Percentiles rank a stretch among this genome's conserved stretches.
Conservation (phyloP, 2,329 filamentous ascomycete species). For the Penicillium sp. region DNA sequence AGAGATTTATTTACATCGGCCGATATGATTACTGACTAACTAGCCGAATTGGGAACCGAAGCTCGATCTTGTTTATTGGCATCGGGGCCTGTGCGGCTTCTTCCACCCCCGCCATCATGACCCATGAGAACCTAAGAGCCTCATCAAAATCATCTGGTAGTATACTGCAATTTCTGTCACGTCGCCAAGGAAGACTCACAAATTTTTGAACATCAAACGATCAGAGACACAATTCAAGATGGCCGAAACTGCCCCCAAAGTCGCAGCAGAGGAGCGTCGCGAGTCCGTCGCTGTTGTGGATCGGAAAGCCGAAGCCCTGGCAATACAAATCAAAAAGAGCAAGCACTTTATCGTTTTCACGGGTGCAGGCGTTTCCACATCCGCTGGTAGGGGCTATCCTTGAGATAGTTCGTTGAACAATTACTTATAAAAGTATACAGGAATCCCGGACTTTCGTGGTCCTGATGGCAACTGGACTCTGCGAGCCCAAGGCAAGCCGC, state of each 20-base stretch:
- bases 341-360: slow-evolving; percentile 57
- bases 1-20: background rate
- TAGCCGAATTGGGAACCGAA: background rate
- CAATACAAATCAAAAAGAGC: slow-evolving; percentile 48
- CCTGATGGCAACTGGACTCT: slow-evolving; percentile 5
- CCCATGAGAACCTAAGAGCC: background rate
- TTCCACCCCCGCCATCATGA: background rate
- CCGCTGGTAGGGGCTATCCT: background rate
- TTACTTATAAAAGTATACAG: background rate
- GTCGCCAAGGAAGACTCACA: too few relatives aligned
- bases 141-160: background rate
- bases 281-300: slow-evolving; percentile 41
- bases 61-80: background rate
- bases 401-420: background rate
- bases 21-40: background rate
- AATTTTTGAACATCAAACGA: background rate
- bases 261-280: slow-evolving; percentile 33
- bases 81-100: background rate
- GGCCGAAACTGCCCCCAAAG: slow-evolving; percentile 17
- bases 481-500: background rate
- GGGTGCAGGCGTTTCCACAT: slow-evolving; percentile 31
- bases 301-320: slow-evolving; percentile 48
- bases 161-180: too few relatives aligned
- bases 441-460: background rate
- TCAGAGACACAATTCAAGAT: background rate